Conservation (phyloP, 2,329 filamentous ascomycete genomes). For the Aschersonia sp. region DNA sequence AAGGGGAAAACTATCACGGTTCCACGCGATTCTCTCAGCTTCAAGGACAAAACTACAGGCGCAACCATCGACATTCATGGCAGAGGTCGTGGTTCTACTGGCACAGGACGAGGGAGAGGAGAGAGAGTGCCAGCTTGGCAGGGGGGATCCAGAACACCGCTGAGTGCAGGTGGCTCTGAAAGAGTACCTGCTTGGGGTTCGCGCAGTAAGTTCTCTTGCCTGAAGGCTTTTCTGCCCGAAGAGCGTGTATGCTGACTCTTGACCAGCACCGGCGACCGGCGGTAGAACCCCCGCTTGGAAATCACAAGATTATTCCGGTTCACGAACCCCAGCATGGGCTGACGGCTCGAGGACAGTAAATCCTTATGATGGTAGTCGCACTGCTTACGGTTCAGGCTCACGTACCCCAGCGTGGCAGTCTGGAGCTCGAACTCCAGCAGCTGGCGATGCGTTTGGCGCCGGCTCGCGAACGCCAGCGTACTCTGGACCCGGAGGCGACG, state of each 20-base stretch:
- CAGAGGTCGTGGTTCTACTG: slow-evolving; percentile 31
- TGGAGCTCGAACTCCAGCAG: slow-evolving; percentile 55
- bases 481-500: slow-evolving; percentile 31
- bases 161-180: slow-evolving; percentile 42
- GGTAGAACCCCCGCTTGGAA: slow-evolving; percentile 51
- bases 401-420: slow-evolving; percentile 69
- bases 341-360: slow-evolving; percentile 54
- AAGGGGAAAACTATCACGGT: slow-evolving; percentile 86
- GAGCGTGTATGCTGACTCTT: neutral
- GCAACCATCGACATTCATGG: slow-evolving; percentile 58
- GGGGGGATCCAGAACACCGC: slow-evolving; percentile 53
- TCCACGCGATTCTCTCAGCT: slow-evolving; percentile 63
- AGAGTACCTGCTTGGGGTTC: slow-evolving; percentile 66
- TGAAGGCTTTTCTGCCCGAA: neutral
- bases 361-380: slow-evolving; percentile 59
- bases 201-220: slow-evolving; percentile 42
- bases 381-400: slow-evolving; percentile 60
- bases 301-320: slow-evolving; percentile 34
- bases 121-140: slow-evolving; percentile 42
- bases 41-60: slow-evolving; percentile 75
- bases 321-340: slow-evolving; percentile 56
- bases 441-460: slow-evolving; percentile 44
- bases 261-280: slow-evolving; percentile 37
- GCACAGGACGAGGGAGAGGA: slow-evolving; percentile 28
- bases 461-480: slow-evolving; percentile 59